phyloP scores from a whole-genome alignment of 2,329 filamentous ascomycete species.

The Monilinia fructicola region DNA sequence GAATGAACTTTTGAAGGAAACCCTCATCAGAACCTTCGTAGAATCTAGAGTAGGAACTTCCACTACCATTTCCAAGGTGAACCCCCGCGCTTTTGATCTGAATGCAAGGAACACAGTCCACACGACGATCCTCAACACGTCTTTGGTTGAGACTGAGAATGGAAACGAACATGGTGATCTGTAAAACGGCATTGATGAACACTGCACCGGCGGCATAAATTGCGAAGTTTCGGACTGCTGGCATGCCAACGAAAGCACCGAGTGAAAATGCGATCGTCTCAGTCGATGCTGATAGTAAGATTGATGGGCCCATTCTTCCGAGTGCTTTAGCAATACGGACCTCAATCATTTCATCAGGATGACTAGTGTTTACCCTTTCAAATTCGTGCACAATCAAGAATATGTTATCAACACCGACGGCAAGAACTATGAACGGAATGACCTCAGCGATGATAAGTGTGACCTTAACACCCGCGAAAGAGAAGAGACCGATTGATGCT shows the following conservation, averaged over 20 bases:
- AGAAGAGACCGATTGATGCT: constrained; percentile 92
- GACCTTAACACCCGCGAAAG: constrained; percentile 85
- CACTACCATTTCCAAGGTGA: constrained; percentile 62
- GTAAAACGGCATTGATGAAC: constrained; percentile 93
- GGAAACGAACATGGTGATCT: constrained; percentile 96
- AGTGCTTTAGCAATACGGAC: constrained; percentile 82
- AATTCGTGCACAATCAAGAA: constrained; percentile 99
- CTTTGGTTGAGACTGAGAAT: constrained; percentile 88
- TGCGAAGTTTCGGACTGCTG: constrained; percentile 95
- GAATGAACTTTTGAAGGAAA: constrained; percentile 80
- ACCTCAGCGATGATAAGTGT: constrained; percentile 98
- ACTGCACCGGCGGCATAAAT: constrained; percentile 95
- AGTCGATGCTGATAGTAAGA: constrained; percentile 89
- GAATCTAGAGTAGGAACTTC: constrained; percentile 46
- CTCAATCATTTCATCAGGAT: constrained; percentile 85
- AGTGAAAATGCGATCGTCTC: constrained; percentile 93
- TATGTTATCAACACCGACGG: constrained; percentile 97
- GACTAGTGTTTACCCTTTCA: constrained; percentile 87
- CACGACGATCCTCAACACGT: constrained; percentile 82
- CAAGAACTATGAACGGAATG: constrained; percentile 94
- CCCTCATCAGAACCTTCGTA: constrained; percentile 73
- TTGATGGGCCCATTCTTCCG: constrained; percentile 96
- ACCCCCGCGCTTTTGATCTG: constrained; percentile 73
- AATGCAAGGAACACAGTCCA: constrained; percentile 89
- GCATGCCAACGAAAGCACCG: constrained; percentile 94